These are phyloP conservation scores for Gossypium thurberi DNA, from an alignment of 345 rosid genomes.

Conservation along the genomic window DNA sequence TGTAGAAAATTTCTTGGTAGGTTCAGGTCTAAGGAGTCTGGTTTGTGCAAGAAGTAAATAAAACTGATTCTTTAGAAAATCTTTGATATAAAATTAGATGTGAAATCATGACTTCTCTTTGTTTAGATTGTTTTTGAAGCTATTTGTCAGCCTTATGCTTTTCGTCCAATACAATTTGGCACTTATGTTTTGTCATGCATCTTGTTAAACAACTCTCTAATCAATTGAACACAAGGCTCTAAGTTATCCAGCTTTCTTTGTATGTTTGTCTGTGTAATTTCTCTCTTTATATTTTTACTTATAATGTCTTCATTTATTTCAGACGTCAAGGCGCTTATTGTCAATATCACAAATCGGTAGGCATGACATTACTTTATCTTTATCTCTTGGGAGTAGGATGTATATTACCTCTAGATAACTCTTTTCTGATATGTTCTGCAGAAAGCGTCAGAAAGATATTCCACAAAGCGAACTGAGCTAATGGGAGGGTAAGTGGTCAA, in stretches of 20 bases:
- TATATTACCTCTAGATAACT: not conserved
- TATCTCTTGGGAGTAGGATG: not conserved
- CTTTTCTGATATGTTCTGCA: conserved; percentile 17
- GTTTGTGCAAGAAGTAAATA: not conserved
- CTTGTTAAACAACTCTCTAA: not conserved
- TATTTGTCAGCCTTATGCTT: conserved; percentile 2
- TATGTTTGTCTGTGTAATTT: not conserved
- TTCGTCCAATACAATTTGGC: conserved; percentile 1
- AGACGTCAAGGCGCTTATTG: conserved; percentile 72
- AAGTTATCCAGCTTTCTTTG: not conserved
- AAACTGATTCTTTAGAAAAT: not conserved
- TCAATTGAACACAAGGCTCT: not conserved
- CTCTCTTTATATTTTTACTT: conserved; percentile 9
- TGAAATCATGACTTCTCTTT: not conserved
- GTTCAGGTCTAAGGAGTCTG: not conserved
- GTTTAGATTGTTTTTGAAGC: not conserved
- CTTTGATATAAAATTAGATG: not conserved
- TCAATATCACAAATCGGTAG: conserved; percentile 61
- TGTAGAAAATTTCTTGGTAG: not conserved
- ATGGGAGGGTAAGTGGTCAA: conserved; percentile 77
- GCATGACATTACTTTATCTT: conserved; percentile 13
- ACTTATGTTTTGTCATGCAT: not conserved
- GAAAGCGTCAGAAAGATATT: conserved; percentile 66
- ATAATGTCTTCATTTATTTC: conserved; percentile 23
- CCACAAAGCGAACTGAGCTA: conserved; percentile 56